Conservation (phyloP, 768 basidiomycete genomes). For the Rhodotorula toruloides region DNA sequence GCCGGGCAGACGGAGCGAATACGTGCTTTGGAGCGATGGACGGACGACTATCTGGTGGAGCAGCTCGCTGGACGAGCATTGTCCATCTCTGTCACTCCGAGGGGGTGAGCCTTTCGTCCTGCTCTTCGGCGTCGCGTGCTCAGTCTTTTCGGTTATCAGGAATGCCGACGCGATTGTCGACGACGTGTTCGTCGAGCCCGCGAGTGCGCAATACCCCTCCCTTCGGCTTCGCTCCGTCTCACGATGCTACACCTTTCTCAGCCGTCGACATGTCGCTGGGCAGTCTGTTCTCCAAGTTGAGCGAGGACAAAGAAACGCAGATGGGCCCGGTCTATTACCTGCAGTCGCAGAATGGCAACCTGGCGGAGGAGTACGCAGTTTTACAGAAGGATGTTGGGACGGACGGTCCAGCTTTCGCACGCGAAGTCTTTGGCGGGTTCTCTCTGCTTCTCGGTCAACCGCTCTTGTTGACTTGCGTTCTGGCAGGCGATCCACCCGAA, state of each 20-base stretch:
- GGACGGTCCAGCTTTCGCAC: slow-evolving; percentile 64
- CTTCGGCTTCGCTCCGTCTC: neutral
- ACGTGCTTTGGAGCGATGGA: slow-evolving; percentile 21
- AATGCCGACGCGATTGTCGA: slow-evolving; percentile 36
- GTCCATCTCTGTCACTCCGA: slow-evolving; percentile 24
- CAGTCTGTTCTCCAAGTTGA: neutral
- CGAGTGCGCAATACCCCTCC: slow-evolving; percentile 18
- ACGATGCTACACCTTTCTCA: neutral
- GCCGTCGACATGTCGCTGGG: slow-evolving; percentile 14
- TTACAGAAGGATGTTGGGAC: slow-evolving; percentile 59
- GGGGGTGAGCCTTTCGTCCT: neutral
- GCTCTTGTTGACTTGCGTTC: neutral
- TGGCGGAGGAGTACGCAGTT: slow-evolving; percentile 73
- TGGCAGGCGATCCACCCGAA: slow-evolving; percentile 60
- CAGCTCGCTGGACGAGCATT: slow-evolving; percentile 16
- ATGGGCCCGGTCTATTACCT: slow-evolving; percentile 59
- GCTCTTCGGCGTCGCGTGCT: no score
- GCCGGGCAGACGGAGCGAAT: slow-evolving; percentile 1
- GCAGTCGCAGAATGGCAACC: slow-evolving; percentile 87
- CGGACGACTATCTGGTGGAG: slow-evolving; percentile 21
- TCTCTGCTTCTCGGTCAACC: slow-evolving; percentile 10
- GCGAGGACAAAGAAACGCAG: neutral
- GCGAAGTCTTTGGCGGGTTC: slow-evolving; percentile 67
- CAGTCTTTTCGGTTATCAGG: neutral
- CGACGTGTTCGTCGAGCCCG: slow-evolving; percentile 34